These are phyloP conservation scores for Penicillium psychrosexuale DNA, from an alignment of 2,329 filamentous ascomycete species.

Conservation along the genomic window DNA sequence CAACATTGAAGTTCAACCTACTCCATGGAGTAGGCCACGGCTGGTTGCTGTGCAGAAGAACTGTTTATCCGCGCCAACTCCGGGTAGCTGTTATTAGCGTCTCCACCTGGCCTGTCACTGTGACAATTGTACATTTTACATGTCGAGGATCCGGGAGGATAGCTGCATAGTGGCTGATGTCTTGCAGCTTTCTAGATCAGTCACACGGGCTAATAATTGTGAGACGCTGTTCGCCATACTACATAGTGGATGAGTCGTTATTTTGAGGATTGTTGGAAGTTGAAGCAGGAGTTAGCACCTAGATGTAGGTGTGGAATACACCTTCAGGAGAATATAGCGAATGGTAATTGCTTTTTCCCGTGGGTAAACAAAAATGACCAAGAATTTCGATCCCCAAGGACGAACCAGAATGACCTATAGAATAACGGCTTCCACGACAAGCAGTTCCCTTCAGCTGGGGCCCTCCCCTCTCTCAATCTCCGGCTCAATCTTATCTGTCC, in stretches of 20 bases:
- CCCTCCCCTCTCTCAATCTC: background rate
- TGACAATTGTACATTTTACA: background rate
- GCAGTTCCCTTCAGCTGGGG: background rate
- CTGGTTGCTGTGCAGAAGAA: background rate
- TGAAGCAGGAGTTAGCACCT: background rate
- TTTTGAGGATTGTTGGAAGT: background rate
- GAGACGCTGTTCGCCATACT: background rate
- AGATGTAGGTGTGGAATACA: background rate
- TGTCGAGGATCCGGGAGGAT: background rate
- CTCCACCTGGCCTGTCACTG: background rate
- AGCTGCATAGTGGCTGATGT: background rate
- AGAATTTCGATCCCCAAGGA: background rate
- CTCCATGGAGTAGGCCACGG: background rate
- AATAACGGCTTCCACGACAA: background rate
- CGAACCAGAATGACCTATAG: background rate
- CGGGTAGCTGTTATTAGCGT: background rate
- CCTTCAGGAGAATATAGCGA: background rate
- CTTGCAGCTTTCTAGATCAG: too few species aligned
- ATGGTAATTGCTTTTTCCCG: background rate
- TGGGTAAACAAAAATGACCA: background rate
- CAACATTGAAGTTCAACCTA: background rate
- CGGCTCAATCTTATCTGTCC: constrained; percentile 37
- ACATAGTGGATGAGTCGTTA: background rate
- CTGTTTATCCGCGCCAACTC: background rate
- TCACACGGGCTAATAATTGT: background rate